Evolutionary conservation across 2,329 filamentous ascomycete genomes (phyloP), one percentile per base, ranked within the genome.

Genomic region (Sordariomycetes sp.): DNA sequence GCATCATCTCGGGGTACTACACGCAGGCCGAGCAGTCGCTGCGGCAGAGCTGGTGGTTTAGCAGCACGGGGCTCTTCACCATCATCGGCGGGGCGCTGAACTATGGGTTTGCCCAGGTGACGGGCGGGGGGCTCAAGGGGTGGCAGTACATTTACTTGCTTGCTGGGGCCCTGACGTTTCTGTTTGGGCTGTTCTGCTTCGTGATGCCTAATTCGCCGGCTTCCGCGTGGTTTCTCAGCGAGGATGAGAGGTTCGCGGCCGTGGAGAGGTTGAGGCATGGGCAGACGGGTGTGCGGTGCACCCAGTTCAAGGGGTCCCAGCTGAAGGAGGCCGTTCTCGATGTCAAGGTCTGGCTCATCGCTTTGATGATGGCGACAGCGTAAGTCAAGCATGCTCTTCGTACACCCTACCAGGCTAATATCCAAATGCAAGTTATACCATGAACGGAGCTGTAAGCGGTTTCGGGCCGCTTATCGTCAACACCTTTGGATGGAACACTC

Each of bases 91-190:
- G 83, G 10, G 79, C 75, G 0, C 69, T 88, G 55, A 87, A 87
- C 69, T 88, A 87, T 66, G 86, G 78, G 3, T 87, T 88, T 65
- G 83, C 81, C 0, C 83, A 87, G 67, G 81, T 88, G 54, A 70
- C 66, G 0, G 72, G 76, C 1, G 81, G 81, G 0, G 66, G 70
- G 0, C 69, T 88, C 50, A 77, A 74, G 50, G 72, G 78, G 3
- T 90, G 86, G 86, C 85, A 88, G 71, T 88, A 87, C 64, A 85
- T 89, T 60, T 89, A 88, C 66, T 72, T 89, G 16, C 71, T 88
- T 20, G 83, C 84, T 1, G 85, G 85, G 0, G 74, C 73, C 0
- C 64, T 88, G 55, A 88, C 86, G 0, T 80, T 87, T 43, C 53
- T 86, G 0, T 88, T 87, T 63, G 86, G 85, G 0, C 58, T 85